Percentiles rank a stretch among this genome's conserved stretches.
Conservation (phyloP, 441 rosid genomes). For the Euphorbia corollata region DNA sequence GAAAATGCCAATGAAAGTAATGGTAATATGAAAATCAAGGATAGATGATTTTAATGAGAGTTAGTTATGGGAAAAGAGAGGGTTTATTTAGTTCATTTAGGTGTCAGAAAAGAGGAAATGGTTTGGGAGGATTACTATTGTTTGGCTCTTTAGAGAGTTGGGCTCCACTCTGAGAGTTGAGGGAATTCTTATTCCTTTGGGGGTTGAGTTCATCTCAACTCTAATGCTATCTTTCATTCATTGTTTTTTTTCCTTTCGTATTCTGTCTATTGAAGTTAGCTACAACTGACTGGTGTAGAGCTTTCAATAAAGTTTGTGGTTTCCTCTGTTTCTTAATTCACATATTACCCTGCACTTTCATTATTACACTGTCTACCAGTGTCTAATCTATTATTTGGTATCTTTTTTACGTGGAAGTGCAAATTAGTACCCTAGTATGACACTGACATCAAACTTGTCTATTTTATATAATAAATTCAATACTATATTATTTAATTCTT, state of each 20-base stretch:
- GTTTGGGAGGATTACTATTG: neutral
- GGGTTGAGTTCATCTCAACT: neutral
- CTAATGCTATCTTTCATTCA: no score
- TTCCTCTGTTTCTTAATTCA: no score
- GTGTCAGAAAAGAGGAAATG: no score
- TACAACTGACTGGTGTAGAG: neutral
- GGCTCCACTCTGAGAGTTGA: neutral
- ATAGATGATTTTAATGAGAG: neutral
- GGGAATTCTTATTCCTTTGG: neutral
- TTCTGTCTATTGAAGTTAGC: neutral
- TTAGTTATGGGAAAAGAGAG: neutral
- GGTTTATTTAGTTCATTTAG: no score
- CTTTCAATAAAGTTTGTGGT: no score
- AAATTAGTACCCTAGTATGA: no score
- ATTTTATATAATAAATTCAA: neutral
- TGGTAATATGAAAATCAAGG: neutral
- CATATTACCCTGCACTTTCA: no score
- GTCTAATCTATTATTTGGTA: no score
- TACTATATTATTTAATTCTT: neutral
- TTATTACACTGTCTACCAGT: neutral
- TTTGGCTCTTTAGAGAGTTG: constrained; percentile 1
- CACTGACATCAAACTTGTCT: neutral
- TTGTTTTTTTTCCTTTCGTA: no score
- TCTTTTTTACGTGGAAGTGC: no score
- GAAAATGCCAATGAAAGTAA: neutral